These are phyloP conservation scores for Paraphaeosphaeria sporulosa DNA, from an alignment of 2,329 filamentous ascomycete species.

Conservation along the genomic window DNA sequence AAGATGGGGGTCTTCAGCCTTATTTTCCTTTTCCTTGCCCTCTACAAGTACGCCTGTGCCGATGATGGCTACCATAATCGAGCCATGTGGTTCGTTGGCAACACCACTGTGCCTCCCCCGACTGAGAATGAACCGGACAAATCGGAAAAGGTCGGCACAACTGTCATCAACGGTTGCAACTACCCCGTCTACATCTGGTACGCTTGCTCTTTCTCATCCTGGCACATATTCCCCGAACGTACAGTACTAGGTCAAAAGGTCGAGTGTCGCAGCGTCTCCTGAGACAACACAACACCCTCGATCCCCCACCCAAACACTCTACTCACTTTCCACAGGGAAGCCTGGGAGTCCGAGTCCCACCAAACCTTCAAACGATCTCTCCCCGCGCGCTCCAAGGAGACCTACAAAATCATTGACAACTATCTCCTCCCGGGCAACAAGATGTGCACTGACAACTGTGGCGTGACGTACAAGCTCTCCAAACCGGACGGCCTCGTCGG, in stretches of 20 bases:
- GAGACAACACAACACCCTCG: no score
- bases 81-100: neutral
- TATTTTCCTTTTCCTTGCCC: neutral
- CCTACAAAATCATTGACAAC: neutral
- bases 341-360: neutral
- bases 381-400: neutral
- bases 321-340: neutral
- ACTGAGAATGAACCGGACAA: neutral
- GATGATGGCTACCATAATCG: neutral
- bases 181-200: constrained; percentile 3
- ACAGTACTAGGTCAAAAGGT: no score
- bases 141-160: neutral
- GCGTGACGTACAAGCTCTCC: constrained; percentile 7
- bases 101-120: neutral
- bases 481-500: neutral
- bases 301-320: neutral
- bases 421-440: neutral
- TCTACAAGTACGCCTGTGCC: neutral
- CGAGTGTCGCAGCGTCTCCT: no score
- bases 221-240: neutral
- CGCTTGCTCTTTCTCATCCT: neutral
- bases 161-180: neutral
- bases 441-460: neutral
- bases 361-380: neutral
- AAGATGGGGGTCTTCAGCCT: neutral